Evolutionary conservation across 495 filamentous ascomycete species (phyloP), one percentile per base, ranked within the genome.

Genomic region (Alectoria sarmentosa): DNA sequence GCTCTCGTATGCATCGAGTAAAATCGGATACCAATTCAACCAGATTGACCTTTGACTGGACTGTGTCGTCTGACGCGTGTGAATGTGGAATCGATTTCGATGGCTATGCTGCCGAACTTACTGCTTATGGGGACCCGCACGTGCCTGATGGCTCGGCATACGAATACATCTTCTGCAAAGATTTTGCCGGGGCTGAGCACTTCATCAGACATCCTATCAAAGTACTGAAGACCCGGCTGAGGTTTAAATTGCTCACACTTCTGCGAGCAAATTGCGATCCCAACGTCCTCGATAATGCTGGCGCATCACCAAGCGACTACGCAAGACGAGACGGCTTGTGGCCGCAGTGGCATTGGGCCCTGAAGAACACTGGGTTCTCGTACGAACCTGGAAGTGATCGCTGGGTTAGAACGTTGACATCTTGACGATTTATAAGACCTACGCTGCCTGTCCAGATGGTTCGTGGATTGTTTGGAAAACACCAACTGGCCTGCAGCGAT

Each of bases 261-360:
- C 13, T 62, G 60, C 10, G 36, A 48, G 32, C 44, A 26, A 28
- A 38, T 14, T 62, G 46, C 36, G 30, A 62, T 28, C 60, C 41
- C 10, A 61, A 37, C 17, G 17, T 11, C 10, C n/a, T 54, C 23
- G 46, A 52, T 17, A 28, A 52, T 19, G 23, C 48, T 37, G 34
- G 23, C 3, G 36, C 32, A 32, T 52, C 44, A 28, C 60, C 42
- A 26, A 52, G 46, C 21, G 60, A 54, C 34, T 54, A 39, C 28
- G 34, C 44, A 8, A 21, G 37, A 39, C 13, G 44, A 62, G 44
- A 26, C 28, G 30, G n/a, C 26, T 28, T 39, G n/a, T 48, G 1
- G 36, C 60, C 60, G 15, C 60, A 62, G 23, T 62, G 44, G 34
- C 17, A 26, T 26, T 62, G 44, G 46, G 46, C 46, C 17, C 34